Base-by-base conservation (phyloP, 202 grass and related monocot species). In the Carex arenaria region DNA sequence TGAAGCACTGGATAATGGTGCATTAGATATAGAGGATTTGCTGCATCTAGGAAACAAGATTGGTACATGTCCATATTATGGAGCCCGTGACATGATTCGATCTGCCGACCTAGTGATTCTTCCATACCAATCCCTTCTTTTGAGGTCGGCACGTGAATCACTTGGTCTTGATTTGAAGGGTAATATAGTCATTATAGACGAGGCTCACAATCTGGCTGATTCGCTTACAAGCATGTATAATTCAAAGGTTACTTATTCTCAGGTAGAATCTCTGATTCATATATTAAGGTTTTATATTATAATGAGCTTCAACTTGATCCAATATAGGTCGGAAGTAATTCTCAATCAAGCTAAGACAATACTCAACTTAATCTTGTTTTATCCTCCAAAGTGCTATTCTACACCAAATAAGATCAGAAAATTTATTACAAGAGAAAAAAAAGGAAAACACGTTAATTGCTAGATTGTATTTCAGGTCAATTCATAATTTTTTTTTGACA, bases 121-220 rank as follows among this genome's bases (percentile, higher is more conserved):
- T 88, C 90, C 92, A 38, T 98, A 98, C 72, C 95, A 95, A 81
- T 93, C 92, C 61, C 80, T 98, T 31, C 72, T 98, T 76, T 72
- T 91, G 80, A 95, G 90, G 79, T 93, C 92, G 36, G 95, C 95
- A 84, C 88, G 95, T 85, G 95, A 98, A 73, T 95, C 90, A 26
- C 87, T 98, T 89, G 90, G 92, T 63, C 43, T 98, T 86, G 91
- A 95, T 87, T 85, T 98, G 62, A 95, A 90, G 85, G 88, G 92
- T 53, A 95, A 85, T 87, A 80, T 98, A 87, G 85, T 98, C 79
- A 93, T 98, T 86, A 95, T 98, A 87, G 95, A 98, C 73, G 95
- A 98, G 80, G 89, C 95, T 72, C 95, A 95, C 86, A 98, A 98
- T 68, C 59, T 98, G 77, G 89, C 87, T 36, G 95, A 98, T 79